phyloP scores from a whole-genome alignment of 352 stramenopile species.

The Pythium rhizo-oryzae region DNA sequence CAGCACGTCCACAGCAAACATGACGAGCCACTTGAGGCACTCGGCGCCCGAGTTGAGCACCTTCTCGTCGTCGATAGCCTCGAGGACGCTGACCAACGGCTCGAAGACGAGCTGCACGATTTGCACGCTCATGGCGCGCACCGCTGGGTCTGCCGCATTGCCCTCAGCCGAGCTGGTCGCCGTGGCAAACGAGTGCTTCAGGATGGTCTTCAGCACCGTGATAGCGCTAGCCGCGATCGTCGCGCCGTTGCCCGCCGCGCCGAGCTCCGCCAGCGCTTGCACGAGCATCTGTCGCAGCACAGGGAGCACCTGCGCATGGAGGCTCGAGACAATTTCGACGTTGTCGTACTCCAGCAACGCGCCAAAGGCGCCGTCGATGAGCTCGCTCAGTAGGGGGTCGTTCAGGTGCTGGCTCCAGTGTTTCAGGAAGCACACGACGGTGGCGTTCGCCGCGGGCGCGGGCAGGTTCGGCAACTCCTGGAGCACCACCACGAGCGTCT shows the following conservation, averaged over 20 bases:
- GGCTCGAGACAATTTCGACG: constrained; percentile 49
- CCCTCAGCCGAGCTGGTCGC: constrained; percentile 31
- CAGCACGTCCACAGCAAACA: constrained; percentile 72
- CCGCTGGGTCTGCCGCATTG: constrained; percentile 27
- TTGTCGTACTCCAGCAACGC: constrained; percentile 70
- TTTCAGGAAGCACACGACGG: constrained; percentile 63
- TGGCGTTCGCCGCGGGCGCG: constrained; percentile 44
- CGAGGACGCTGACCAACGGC: constrained; percentile 62
- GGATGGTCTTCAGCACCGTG: constrained; percentile 72
- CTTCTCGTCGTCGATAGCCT: constrained; percentile 72
- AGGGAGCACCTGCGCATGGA: constrained; percentile 70
- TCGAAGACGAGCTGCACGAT: constrained; percentile 78
- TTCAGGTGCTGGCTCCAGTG: constrained; percentile 75
- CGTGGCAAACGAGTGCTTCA: constrained; percentile 71
- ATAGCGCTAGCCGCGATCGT: constrained; percentile 68
- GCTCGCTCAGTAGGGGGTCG: constrained; percentile 71
- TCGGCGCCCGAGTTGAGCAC: constrained; percentile 74
- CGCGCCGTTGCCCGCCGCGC: constrained; percentile 54
- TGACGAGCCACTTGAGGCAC: constrained; percentile 85
- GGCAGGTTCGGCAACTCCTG: constrained; percentile 51
- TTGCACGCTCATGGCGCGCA: constrained; percentile 57
- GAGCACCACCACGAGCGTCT: constrained; percentile 75
- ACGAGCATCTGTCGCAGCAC: constrained; percentile 62
- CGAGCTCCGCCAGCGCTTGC: constrained; percentile 49
- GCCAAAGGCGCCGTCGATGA: constrained; percentile 70